Conservation (phyloP, 352 stramenopile species). For the Globisporangium cylindrosporum region DNA sequence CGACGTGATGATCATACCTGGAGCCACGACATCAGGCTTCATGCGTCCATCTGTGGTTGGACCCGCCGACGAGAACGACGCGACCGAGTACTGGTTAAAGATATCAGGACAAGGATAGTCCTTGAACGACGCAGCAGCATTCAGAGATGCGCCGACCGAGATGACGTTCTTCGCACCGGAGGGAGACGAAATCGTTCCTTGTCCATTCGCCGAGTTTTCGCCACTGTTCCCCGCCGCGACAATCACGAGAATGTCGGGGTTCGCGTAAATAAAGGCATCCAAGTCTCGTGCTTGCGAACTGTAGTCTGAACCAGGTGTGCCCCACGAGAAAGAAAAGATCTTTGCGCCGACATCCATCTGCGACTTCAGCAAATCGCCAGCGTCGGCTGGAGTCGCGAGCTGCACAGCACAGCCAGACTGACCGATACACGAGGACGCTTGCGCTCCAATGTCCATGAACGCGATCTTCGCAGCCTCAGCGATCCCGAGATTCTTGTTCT, state of each 20-base stretch:
- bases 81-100: slow-evolving; percentile 75
- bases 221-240: slow-evolving; percentile 89
- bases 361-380: slow-evolving; percentile 52
- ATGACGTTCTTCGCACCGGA: slow-evolving; percentile 85
- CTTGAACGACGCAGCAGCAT: slow-evolving; percentile 46
- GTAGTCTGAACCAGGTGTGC: slow-evolving; percentile 73
- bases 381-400: slow-evolving; percentile 61
- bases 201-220: slow-evolving; percentile 45
- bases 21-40: slow-evolving; percentile 87
- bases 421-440: slow-evolving; percentile 46
- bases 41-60: slow-evolving; percentile 79
- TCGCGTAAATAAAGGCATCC: slow-evolving; percentile 80
- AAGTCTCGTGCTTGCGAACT: slow-evolving; percentile 71
- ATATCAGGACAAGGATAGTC: slow-evolving; percentile 47
- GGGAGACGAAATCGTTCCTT: slow-evolving; percentile 76
- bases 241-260: slow-evolving; percentile 83
- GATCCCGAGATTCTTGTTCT: slow-evolving; percentile 61
- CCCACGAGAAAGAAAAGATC: slow-evolving; percentile 87
- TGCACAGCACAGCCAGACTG: slow-evolving; percentile 47
- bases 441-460: slow-evolving; percentile 89
- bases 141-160: slow-evolving; percentile 77
- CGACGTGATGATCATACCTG: slow-evolving; percentile 78
- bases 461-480: slow-evolving; percentile 77
- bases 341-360: slow-evolving; percentile 69
- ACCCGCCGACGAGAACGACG: slow-evolving; percentile 80